Evolutionary conservation across 164 flowering plant species (phyloP).

Genomic region (Dillenia suffruticosa): DNA sequence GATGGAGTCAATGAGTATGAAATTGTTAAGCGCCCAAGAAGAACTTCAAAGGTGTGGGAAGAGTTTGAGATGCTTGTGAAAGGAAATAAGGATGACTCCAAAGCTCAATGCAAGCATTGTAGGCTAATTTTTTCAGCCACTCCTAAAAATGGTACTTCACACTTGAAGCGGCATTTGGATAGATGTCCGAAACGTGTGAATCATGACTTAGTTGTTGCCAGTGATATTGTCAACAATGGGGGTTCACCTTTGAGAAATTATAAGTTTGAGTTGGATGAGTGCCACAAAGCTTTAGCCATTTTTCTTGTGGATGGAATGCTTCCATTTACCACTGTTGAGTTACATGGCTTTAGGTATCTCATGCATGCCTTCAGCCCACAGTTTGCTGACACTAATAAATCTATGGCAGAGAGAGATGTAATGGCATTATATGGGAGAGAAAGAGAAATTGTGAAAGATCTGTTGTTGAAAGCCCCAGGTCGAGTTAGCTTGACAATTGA

Average conservation of each 20-base stretch:
- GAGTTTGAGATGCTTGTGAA: background rate
- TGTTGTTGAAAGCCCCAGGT: constrained; percentile 5
- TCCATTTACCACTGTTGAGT: constrained; percentile 11
- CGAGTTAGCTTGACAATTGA: constrained; percentile 7
- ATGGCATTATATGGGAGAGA: constrained; percentile 7
- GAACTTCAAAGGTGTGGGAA: constrained; percentile 1
- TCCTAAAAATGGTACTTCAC: constrained; percentile 13
- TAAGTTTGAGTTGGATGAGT: constrained; percentile 7
- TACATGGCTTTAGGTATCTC: constrained; percentile 3
- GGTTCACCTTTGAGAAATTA: too few relatives aligned
- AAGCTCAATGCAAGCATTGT: constrained; percentile 13
- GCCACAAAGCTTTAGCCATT: background rate
- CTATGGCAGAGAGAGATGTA: background rate
- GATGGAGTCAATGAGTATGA: too few relatives aligned
- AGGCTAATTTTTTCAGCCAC: constrained; percentile 6
- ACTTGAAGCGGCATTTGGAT: constrained; percentile 10
- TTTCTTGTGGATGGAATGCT: constrained; percentile 6
- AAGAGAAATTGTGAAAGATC: constrained; percentile 6
- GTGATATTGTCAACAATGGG: too few relatives aligned
- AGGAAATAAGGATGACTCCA: constrained; percentile 1
- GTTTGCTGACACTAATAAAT: background rate
- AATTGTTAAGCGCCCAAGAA: background rate
- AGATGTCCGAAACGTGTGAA: constrained; percentile 7
- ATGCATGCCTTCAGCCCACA: background rate
- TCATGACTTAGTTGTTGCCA: background rate